Evolutionary conservation across 208 protist species (phyloP), one percentile per base, ranked within the genome.

Genomic region (Trypanosomatidae sp.): DNA sequence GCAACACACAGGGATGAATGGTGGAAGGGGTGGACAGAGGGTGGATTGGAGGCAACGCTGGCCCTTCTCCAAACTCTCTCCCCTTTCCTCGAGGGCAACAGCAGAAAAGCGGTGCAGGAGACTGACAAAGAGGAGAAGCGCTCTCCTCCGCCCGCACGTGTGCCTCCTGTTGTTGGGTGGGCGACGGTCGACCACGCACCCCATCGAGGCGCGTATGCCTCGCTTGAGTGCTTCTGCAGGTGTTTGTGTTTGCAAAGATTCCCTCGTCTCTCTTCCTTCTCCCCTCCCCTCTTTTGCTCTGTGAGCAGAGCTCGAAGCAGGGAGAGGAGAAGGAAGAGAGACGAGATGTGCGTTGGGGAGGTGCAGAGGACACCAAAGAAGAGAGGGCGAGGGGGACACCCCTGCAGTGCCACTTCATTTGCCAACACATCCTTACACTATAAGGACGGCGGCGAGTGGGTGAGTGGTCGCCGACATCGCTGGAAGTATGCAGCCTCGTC

Each of bases 401-500:
- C 33, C 60, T 25, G 10, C 33, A 44, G 15, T 12, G 39, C 60
- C 33, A 10, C 36, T 44, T 22, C 39, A 46, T 30, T 19, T 46
- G 60, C 25, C 2, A 47, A 39, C 41, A n/a, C 39, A 47, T 39
- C 36, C 10, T n/a, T 46, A 33, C 39, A 3, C 69, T 76, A 89
- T 33, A 86, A 55, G 10, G 80, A 86, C 3, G 86, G 86, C 55
- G 86, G 86, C 1, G 86, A 90, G 65, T 88, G 86, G 1, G 75
- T 87, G 43, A 74, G 58, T 28, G 74, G 85, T 0, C 73, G 82
- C 36, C 80, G 77, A 47, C 76, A 80, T 15, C 66, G 69, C 67
- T 83, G 70, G 13, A 80, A 76, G 66, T 70, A 72, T 2, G 71
- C 62, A 25, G 69, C 56, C 39, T 76, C 79, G 12, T 62, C 78